Evolutionary conservation across 345 rosid species (phyloP).

Genomic region (Pistacia vera): DNA sequence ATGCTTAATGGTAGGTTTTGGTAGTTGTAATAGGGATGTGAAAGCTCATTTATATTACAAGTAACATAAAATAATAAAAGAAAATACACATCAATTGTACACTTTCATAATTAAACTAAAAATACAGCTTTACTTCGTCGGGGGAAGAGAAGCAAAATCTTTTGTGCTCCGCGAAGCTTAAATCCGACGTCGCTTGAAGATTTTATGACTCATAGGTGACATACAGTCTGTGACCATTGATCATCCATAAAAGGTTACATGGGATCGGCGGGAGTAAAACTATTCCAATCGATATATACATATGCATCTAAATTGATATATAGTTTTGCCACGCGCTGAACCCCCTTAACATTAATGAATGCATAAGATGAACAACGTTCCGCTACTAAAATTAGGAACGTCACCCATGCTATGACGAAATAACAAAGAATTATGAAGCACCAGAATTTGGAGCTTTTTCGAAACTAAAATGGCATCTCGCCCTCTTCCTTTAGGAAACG

Average conservation of each 20-base stretch:
- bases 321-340: neutral
- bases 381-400: slow-evolving; percentile 4
- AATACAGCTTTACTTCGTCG: neutral
- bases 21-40: no score
- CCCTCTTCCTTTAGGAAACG: slow-evolving; percentile 38
- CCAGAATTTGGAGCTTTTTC: slow-evolving; percentile 5
- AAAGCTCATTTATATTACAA: no score
- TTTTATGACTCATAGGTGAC: neutral
- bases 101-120: no score
- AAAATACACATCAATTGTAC: neutral
- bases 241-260: neutral
- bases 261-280: neutral
- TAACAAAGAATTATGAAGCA: slow-evolving; percentile 3
- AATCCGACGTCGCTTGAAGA: neutral
- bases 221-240: no score
- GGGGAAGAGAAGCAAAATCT: neutral
- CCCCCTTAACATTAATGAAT: neutral
- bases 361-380: neutral
- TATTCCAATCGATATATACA: slow-evolving; percentile 7
- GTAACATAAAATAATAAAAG: neutral
- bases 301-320: neutral
- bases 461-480: slow-evolving; percentile 23
- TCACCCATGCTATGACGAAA: neutral
- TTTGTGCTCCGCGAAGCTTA: neutral
- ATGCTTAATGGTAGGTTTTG: no score